Conservation (phyloP, 148 eudicot species). For the Cornus florida region DNA sequence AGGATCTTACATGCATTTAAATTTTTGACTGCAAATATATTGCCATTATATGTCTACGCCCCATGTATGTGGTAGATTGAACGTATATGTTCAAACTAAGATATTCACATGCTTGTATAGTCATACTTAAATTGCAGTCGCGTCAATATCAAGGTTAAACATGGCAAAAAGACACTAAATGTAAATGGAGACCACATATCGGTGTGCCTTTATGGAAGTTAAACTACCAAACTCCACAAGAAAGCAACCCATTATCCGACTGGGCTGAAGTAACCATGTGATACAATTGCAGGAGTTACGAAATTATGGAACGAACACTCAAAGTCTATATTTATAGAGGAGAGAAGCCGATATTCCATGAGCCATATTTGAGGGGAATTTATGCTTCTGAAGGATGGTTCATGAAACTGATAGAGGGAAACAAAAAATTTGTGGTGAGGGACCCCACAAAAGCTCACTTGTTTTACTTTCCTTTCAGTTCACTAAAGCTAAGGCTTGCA, state of each 20-base stretch:
- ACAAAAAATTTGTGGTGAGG: constrained; percentile 46
- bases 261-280: neutral
- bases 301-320: constrained; percentile 57
- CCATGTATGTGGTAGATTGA: neutral
- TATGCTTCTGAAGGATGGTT: constrained; percentile 93
- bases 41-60: neutral
- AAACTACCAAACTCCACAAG: neutral
- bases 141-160: neutral
- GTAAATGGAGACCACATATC: neutral
- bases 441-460: constrained; percentile 81
- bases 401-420: constrained; percentile 63
- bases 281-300: constrained; percentile 63
- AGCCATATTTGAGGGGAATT: constrained; percentile 63
- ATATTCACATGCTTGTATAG: neutral
- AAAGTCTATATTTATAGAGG: constrained; percentile 75
- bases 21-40: neutral
- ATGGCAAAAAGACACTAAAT: neutral
- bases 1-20: neutral
- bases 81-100: neutral
- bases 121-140: neutral
- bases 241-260: neutral
- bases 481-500: constrained; percentile 38
- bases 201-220: neutral
- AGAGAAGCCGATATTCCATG: constrained; percentile 71
- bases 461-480: constrained; percentile 74